Conservation (phyloP, 2,329 filamentous ascomycete species). For the Westerdykella sp. region DNA sequence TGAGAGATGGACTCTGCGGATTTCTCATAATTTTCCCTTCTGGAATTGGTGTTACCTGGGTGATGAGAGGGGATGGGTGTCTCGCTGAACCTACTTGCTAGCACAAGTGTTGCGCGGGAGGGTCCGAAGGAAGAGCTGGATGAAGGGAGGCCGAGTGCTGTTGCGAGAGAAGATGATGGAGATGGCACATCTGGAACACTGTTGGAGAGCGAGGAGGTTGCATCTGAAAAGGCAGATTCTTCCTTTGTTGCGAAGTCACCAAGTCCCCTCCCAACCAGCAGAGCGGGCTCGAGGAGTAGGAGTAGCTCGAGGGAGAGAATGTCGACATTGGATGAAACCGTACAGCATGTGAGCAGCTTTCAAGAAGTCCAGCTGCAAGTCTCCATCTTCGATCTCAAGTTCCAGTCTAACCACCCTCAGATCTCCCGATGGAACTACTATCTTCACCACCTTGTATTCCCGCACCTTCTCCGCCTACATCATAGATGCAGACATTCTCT, state of each 20-base stretch:
- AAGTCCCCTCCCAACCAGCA: not conserved
- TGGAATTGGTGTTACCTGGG: too few relatives aligned
- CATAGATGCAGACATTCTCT: conserved; percentile 10
- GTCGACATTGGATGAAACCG: not conserved
- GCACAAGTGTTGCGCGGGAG: too few relatives aligned
- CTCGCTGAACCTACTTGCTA: too few relatives aligned
- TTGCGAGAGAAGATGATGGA: not conserved
- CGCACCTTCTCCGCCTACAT: conserved; percentile 49
- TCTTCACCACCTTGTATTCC: conserved; percentile 51
- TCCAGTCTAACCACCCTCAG: conserved; percentile 11
- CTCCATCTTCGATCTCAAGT: not conserved
- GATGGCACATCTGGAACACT: not conserved
- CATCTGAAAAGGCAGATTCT: too few relatives aligned
- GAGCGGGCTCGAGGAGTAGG: not conserved
- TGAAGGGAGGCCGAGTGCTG: not conserved
- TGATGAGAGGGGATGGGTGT: too few relatives aligned
- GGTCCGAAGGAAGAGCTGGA: too few relatives aligned
- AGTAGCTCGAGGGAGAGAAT: not conserved
- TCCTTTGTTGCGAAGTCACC: too few relatives aligned
- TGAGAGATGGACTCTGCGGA: too few relatives aligned
- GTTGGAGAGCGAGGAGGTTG: too few relatives aligned
- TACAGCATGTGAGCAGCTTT: conserved; percentile 18
- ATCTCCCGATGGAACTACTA: conserved; percentile 52
- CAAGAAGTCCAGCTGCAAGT: conserved; percentile 25
- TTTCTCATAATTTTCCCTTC: too few relatives aligned